Percentiles rank a stretch among this genome's conserved stretches.
These are phyloP conservation scores for Metschnikowia gruessii DNA, from an alignment of 805 yeast genomes.

Conservation along the genomic window DNA sequence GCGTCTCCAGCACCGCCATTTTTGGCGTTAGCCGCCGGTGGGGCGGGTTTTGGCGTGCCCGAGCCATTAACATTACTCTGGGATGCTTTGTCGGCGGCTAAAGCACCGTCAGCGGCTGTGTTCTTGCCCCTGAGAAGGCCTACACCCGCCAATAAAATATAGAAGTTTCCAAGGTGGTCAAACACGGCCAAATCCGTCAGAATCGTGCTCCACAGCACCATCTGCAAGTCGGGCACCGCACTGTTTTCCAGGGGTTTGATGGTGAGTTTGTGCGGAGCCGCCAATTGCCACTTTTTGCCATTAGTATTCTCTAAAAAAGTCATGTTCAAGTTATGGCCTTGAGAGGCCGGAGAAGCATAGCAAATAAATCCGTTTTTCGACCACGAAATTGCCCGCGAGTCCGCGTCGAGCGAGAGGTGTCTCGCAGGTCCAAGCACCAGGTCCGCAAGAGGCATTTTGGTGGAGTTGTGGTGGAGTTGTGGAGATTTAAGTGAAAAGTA, in stretches of 20 bases:
- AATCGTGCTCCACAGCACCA: conserved; percentile 70
- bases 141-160: conserved; percentile 42
- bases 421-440: conserved; percentile 1
- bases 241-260: conserved; percentile 28
- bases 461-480: not conserved
- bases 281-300: conserved; percentile 78
- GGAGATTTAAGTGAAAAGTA: not conserved
- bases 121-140: conserved; percentile 25
- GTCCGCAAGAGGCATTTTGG: conserved; percentile 2
- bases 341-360: conserved; percentile 42
- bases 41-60: not conserved
- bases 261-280: conserved; percentile 46
- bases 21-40: not conserved
- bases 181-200: conserved; percentile 81
- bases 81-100: not conserved
- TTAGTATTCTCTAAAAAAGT: conserved; percentile 71
- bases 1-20: not conserved
- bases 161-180: conserved; percentile 65
- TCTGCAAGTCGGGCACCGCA: conserved; percentile 33
- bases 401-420: not conserved
- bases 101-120: not conserved
- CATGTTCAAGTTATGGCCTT: conserved; percentile 45
- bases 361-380: conserved; percentile 84
- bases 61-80: not conserved
- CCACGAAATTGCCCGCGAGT: conserved; percentile 54